These are phyloP conservation scores for Firmiana major DNA, from an alignment of 345 rosid species.

Conservation along the genomic window DNA sequence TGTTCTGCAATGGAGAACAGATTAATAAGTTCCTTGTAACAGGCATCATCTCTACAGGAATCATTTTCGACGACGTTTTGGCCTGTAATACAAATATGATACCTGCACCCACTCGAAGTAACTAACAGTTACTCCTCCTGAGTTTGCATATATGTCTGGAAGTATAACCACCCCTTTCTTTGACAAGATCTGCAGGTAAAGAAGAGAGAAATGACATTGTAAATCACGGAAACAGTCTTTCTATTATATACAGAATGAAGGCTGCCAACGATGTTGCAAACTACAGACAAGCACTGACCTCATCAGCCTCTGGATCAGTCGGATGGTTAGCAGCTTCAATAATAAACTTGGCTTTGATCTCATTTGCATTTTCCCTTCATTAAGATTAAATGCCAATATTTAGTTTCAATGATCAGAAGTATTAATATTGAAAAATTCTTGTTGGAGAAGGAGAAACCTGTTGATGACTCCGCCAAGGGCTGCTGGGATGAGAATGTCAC, in stretches of 20 bases:
- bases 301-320: slow-evolving; percentile 96
- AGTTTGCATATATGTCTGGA: slow-evolving; percentile 91
- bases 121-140: slow-evolving; percentile 96
- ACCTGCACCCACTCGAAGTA: slow-evolving; percentile 99
- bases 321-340: slow-evolving; percentile 98
- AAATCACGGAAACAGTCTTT: no score
- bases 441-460: slow-evolving; percentile 37
- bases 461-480: slow-evolving; percentile 94
- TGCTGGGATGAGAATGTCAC: slow-evolving; percentile 85
- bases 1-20: slow-evolving; percentile 47
- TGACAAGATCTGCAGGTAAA: slow-evolving; percentile 51
- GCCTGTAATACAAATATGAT: slow-evolving; percentile 4
- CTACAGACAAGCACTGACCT: slow-evolving; percentile 40
- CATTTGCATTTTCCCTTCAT: slow-evolving; percentile 77
- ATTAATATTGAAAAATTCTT: not conserved
- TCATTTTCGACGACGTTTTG: no score
- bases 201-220: not conserved
- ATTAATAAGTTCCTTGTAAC: no score
- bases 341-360: slow-evolving; percentile 80
- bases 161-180: slow-evolving; percentile 90
- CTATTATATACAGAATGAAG: no score
- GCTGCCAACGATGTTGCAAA: not conserved
- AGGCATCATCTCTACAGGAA: no score
- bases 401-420: not conserved
- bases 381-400: not conserved